Evolutionary conservation across 2,329 filamentous ascomycete genomes (phyloP), one percentile per base, ranked within the genome.

Genomic region (Aspergillus sp.): DNA sequence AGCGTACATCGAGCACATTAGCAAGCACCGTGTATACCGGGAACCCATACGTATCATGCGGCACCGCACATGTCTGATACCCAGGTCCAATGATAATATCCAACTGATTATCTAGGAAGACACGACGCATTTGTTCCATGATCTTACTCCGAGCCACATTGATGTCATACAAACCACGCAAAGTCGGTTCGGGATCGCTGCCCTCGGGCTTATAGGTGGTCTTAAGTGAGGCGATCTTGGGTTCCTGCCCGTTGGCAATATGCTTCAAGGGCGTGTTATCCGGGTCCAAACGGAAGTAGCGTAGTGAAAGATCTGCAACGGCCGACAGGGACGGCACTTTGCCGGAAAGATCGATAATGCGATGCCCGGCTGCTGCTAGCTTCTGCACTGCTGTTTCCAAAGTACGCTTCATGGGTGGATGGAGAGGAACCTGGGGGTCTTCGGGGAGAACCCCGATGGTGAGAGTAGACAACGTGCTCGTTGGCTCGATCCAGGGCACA

Each of bases 251-350:
- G 5, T 50, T 46, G 6, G 27, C 33, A n/a, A 61, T 51, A 35
- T 57, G 47, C n/a, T 47, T 42, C 23, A 56, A n/a, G 1, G 46
- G 41, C 0, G 55, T 60, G 7, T 51, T 47, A 35, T 59, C 55
- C 0, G 58, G 56, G 32, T 60, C 58, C 32, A 60, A 51, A 4
- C 48, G 47, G 47, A 61, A 61, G 48, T 56, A 56, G 1, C 45
- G 44, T 38, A 54, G 57, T 0, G 60, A 44, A 2, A 57, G 25
- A 30, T 30, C 10, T 12, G 4, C 10, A 10, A 30, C 15, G 1
- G 51, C 45, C 4, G 45, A 46, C 0, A 50, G 50, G 2, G 48
- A 46, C 1, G 30, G 27, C 5, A 57, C 33, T 1, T 55, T 52
- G 0, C 35, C 49, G 0, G 45, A 39, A 1, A 62, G 25, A 17